These are phyloP conservation scores for Lindgomyces ingoldianus DNA, from an alignment of 495 filamentous ascomycete species.

Conservation along the genomic window DNA sequence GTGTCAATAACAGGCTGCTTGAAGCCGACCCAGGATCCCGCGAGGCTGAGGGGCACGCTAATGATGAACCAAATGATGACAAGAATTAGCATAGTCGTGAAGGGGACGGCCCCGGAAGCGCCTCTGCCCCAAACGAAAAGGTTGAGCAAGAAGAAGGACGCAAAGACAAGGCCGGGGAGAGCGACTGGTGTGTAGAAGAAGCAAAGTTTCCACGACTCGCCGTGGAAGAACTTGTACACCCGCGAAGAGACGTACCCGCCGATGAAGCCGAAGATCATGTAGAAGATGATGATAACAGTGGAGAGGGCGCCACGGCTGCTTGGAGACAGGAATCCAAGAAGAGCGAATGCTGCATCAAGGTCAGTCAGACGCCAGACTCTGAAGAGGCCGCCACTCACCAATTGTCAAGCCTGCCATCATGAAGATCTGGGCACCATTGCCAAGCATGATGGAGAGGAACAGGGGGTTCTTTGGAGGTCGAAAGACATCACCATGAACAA, in stretches of 20 bases:
- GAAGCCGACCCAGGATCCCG: constrained; percentile 93
- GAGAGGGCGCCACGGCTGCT: constrained; percentile 91
- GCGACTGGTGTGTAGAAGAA: constrained; percentile 84
- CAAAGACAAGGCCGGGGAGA: constrained; percentile 84
- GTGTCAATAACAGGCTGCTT: constrained; percentile 64
- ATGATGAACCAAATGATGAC: constrained; percentile 96
- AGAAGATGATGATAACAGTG: constrained; percentile 87
- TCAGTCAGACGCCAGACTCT: constrained; percentile 6
- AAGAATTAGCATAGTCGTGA: constrained; percentile 93
- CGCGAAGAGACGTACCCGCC: constrained; percentile 89
- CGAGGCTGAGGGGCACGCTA: constrained; percentile 84
- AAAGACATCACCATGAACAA: constrained; percentile 98
- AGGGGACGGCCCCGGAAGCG: constrained; percentile 91
- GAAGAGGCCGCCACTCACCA: constrained; percentile 37
- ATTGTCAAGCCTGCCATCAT: constrained; percentile 97
- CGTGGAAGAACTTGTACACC: constrained; percentile 87
- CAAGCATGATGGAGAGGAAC: constrained; percentile 81
- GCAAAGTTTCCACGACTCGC: constrained; percentile 91
- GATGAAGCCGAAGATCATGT: constrained; percentile 88
- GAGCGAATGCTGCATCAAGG: constrained; percentile 62
- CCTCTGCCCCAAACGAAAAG: constrained; percentile 91
- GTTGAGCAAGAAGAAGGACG: constrained; percentile 88
- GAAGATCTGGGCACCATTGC: constrained; percentile 93
- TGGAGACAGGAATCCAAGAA: constrained; percentile 91
- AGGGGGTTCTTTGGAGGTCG: constrained; percentile 79